A percentile compares a stretch with the other conserved stretches of the same genome.
Evolutionary conservation across 306 rosid species (phyloP).

Genomic region (Casuarina equisetifolia): DNA sequence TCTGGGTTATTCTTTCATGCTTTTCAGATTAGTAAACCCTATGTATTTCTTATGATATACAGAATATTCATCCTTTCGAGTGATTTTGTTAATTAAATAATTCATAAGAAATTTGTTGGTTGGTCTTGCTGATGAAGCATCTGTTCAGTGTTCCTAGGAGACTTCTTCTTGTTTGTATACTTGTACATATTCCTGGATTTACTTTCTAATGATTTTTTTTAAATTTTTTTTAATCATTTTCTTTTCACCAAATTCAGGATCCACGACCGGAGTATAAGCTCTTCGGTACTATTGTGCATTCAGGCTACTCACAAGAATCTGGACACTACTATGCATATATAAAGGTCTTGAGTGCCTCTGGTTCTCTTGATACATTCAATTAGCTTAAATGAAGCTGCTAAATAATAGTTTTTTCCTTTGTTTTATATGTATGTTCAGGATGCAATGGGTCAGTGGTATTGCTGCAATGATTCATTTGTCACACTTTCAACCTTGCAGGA

Average conservation of each 20-base stretch:
- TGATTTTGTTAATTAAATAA: neutral
- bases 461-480: conserved; percentile 89
- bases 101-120: neutral
- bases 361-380: neutral
- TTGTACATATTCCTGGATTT: neutral
- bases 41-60: neutral
- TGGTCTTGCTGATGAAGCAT: neutral
- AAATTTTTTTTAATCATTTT: neutral
- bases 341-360: conserved; percentile 50
- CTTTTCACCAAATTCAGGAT: conserved; percentile 58
- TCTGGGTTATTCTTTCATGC: neutral
- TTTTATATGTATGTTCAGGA: conserved; percentile 55
- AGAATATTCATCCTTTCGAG: neutral
- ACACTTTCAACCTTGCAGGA: conserved; percentile 75
- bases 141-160: neutral
- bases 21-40: neutral
- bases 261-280: conserved; percentile 92
- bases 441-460: conserved; percentile 87
- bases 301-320: conserved; percentile 93
- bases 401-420: conserved; percentile 10
- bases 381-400: neutral
- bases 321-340: conserved; percentile 97
- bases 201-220: neutral
- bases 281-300: conserved; percentile 95
- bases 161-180: neutral